These are phyloP conservation scores for Gastrodia elata DNA, from an alignment of 106 monocot species.

Conservation along the genomic window DNA sequence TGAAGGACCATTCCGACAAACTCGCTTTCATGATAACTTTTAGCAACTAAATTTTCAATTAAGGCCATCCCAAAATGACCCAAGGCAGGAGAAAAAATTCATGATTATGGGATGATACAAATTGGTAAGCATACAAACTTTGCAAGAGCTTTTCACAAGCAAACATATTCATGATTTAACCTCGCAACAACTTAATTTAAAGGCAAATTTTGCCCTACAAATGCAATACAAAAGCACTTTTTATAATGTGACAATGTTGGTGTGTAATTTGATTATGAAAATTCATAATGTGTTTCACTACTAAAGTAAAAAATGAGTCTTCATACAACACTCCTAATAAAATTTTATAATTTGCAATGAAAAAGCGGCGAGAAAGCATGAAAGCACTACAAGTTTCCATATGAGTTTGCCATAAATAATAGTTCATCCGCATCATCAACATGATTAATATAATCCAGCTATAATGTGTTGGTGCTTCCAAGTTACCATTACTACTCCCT, in stretches of 20 bases:
- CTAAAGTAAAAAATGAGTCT: background rate
- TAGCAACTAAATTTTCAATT: too few relatives aligned
- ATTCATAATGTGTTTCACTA: background rate
- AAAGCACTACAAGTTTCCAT: background rate
- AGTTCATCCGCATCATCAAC: background rate
- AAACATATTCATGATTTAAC: background rate
- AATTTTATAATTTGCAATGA: background rate
- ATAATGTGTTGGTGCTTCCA: background rate
- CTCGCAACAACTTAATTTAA: background rate
- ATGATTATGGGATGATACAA: background rate
- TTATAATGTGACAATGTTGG: background rate
- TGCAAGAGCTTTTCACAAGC: background rate
- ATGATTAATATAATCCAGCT: background rate
- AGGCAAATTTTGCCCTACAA: background rate
- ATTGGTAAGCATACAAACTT: background rate
- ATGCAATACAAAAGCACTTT: background rate
- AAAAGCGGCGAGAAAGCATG: background rate
- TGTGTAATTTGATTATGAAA: background rate
- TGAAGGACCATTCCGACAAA: too few relatives aligned
- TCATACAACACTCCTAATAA: background rate
- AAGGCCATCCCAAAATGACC: too few relatives aligned
- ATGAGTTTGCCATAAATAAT: background rate
- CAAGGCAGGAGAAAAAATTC: background rate
- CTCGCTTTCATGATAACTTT: too few relatives aligned
- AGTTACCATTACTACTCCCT: background rate